Conservation (phyloP, 179 eudicot species). For the Patellifolia procumbens region DNA sequence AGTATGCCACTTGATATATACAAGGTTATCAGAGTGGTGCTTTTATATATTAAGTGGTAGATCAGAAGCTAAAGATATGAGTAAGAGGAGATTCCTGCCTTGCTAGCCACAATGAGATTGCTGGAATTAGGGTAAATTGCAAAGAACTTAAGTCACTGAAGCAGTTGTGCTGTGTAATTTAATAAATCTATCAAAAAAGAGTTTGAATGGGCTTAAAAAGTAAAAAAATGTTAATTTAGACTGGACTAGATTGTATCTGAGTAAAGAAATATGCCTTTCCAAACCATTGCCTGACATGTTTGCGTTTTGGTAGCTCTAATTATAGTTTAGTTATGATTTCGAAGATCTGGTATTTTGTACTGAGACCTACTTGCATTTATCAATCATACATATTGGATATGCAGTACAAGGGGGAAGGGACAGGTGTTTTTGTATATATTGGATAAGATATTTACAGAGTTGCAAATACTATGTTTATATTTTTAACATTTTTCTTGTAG, state of each 20-base stretch:
- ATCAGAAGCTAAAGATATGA: neutral
- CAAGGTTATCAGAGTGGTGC: neutral
- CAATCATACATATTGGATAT: neutral
- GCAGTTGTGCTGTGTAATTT: neutral
- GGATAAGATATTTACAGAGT: neutral
- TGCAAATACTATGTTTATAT: neutral
- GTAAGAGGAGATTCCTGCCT: neutral
- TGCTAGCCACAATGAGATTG: neutral
- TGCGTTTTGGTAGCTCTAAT: neutral
- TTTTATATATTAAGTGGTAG: neutral
- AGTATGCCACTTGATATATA: too few relatives aligned
- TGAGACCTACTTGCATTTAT: neutral
- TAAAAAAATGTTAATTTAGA: too few relatives aligned
- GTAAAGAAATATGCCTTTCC: too few relatives aligned
- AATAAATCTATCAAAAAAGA: too few relatives aligned
- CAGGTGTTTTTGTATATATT: neutral
- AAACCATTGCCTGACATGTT: neutral
- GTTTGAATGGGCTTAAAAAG: too few relatives aligned
- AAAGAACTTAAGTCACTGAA: neutral
- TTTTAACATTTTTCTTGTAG: slow-evolving; percentile 38
- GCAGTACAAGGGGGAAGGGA: neutral
- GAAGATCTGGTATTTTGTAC: neutral
- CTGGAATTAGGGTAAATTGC: neutral
- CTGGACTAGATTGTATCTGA: too few relatives aligned
- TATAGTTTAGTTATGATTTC: neutral